Evolutionary conservation across 2,329 filamentous ascomycete genomes (phyloP), one percentile per base, ranked within the genome.

Genomic region (Pseudogymnoascus sp.): DNA sequence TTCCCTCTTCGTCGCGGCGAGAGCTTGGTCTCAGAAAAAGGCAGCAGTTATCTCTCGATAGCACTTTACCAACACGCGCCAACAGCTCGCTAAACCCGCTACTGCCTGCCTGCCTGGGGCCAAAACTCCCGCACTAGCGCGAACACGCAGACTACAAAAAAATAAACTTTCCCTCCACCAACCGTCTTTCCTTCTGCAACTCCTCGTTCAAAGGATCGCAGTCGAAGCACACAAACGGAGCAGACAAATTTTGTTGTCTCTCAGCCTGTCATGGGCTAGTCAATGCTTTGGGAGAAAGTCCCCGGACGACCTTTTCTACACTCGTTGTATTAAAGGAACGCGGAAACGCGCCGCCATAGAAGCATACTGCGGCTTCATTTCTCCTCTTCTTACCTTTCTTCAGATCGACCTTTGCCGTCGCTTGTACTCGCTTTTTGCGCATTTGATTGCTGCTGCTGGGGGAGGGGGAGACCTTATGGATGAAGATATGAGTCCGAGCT

Each of bases 301-400:
- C 93, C 93, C 93, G 93, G 93, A 97, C 93, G 87, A 79, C 83
- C 83, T 82, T 79, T 77, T 74, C 71, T 34, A 34, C 31, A 34
- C 65, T 74, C 14, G 47, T 72, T 72, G 67, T 71, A 34, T 29
- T 29, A 34, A 73, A 73, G 79, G 76, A 80, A 77, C 84, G 93
- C 91, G 91, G 91, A 96, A 96, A 97, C 90, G 91, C 93, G 91
- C 91, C 93, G 93, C 92, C 93, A 96, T 93, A 97, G 87, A 96
- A 96, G 93, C 92, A 31, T 31, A 92, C 83, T 81, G 92, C 90
- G 91, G 91, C 88, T 93, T 79, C 91, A 83, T 81, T 77, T 78
- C 80, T 79, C 79, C 79, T 80, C 78, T 79, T 79, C 77, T 79
- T 77, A 34, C 75, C 74, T 74, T 75, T 67, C 73, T 70, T 70